Evolutionary conservation across 2,329 filamentous ascomycete genomes (phyloP), one percentile per base, ranked within the genome.

Genomic region (Sordariomycetes sp.): DNA sequence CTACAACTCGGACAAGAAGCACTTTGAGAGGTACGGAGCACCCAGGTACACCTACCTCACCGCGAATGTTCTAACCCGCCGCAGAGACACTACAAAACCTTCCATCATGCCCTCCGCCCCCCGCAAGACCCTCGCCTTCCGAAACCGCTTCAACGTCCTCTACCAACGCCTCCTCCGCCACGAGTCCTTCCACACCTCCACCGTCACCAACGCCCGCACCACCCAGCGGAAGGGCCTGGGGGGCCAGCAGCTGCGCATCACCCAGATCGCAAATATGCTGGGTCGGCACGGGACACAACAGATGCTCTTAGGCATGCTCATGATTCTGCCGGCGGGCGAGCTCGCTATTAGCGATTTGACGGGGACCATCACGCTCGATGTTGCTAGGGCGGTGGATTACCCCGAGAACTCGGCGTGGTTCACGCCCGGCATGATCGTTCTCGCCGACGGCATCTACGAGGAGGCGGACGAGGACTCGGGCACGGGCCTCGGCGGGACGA

Each of bases 391-490:
- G 0, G 83, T 85, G 24, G 83, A 87, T 15, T 86, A 96, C 57
- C 91, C 91, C 0, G 85, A 90, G 60, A 85, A 92, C 65, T 90
- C 89, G 25, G 86, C 89, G 3, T 99, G 90, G 87, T 96, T 96
- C 66, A 84, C 86, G 5, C 91, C 94, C 0, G 95, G 95, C 2
- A 97, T 97, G 90, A 88, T 99, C 53, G 88, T 97, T 3, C 78
- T 99, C 0, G 83, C 96, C 0, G 94, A 99, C 65, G 94, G 94
- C 7, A 84, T 92, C n/a, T 99, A 99, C 66, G 90, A 96, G 67
- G 94, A 97, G 68, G 90, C 96, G 64, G 89, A 90, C 60, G 80
- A 85, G 61, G 84, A 82, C 22, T 73, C 77, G 1, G 84, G 85
- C 17, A 85, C 84, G 22, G 84, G 82, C 0, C 76, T 95, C 4